Base-by-base conservation (phyloP, 2,329 filamentous ascomycete genomes). In the Tolypocladium pustulatum region DNA sequence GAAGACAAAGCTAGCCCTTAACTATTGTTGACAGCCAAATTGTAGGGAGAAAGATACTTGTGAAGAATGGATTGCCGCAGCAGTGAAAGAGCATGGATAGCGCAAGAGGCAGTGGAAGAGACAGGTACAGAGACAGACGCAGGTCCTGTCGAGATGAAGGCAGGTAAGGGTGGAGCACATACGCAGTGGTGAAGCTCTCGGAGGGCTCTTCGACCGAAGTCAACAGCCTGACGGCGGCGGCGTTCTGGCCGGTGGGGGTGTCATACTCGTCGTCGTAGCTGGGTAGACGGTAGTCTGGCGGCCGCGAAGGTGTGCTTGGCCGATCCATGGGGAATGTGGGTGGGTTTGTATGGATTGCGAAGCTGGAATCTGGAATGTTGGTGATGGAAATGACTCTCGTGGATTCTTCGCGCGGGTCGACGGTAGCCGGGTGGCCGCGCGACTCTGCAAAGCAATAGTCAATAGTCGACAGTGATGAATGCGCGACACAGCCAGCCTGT, bases 121-220 rank as follows among this genome's bases (percentile, higher is more conserved):
- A 20, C 22, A 52, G 30, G 3, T 17, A 12, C 10, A 10, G 41
- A 15, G 41, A 12, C 4, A 46, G 40, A 46, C 22, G 4, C 41
- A n/a, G n/a, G n/a, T n/a, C n/a, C n/a, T 12, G 25, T 9, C 10
- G 9, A 15, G 43, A 34, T 54, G 36, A 4, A 25, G 40, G 20
- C 5, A 25, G 55, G 55, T 12, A 36, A 27, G 6, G 32, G n/a
- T 27, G 46, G 55, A 63, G 68, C 67, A 86, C 83, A 76, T 86
- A 86, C 82, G 79, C 76, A 68, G 76, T 73, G 58, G 62, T 76
- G 8, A 51, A 30, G 72, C 56, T 38, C n/a, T 73, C 74, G 65
- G 68, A 64, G n/a, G 78, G 72, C 54, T 85, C 83, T 66, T 86
- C 84, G 69, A 84, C 77, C 8, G 82, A 85, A 57, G 83, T 86